Evolutionary conservation across 345 rosid genomes (phyloP), one percentile per base, ranked within the genome.

Genomic region (Cardamine occulta): DNA sequence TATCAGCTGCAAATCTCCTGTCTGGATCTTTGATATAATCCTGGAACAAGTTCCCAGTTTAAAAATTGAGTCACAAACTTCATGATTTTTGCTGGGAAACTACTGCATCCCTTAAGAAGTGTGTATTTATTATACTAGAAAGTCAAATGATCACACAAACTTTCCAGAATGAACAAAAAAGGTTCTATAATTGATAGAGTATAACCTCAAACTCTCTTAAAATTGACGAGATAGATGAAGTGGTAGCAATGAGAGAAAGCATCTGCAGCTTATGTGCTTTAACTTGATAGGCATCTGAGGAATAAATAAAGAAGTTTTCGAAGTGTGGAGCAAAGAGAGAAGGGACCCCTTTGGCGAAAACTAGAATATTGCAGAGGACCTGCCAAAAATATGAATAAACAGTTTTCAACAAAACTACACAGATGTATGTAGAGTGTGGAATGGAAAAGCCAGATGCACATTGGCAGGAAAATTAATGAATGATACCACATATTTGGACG

Each of bases 1-100:
- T 80, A 70, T 86, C 94, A 7, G 96, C 97, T 69, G 99, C 93
- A 83, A 95, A 88, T 80, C 80, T 86, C 85, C 96, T 81, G 85
- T 92, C 96, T 69, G 97, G 96, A 83, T 90, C 96, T 81, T 87
- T 86, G 35, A 90, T 81, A 82, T 95, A 92, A 84, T 95, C 98
- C 99, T 95, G 82, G 69, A 56, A 74, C 81, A 66, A 71, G 32
- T 39, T 42, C 64, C 34, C 6, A 1, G n/a, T 51, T 59, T n/a
- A 28, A 63, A 64, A 7, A 28, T 8, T 64, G 55, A 71, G 72
- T 64, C 29, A 55, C 48, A 53, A 15, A 63, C 52, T 31, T 53
- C 10, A 53, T 28, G 8, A 7, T 34, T 19, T 70, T 31, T 57
- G 32, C 61, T 31, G 39, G 1, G 24, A 70, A 63, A 32, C 12